Percentiles rank a stretch among this genome's conserved stretches.
Evolutionary conservation across 1,139 yeast species (phyloP).

Genomic region (Spencermartinsiella ligniputridi): DNA sequence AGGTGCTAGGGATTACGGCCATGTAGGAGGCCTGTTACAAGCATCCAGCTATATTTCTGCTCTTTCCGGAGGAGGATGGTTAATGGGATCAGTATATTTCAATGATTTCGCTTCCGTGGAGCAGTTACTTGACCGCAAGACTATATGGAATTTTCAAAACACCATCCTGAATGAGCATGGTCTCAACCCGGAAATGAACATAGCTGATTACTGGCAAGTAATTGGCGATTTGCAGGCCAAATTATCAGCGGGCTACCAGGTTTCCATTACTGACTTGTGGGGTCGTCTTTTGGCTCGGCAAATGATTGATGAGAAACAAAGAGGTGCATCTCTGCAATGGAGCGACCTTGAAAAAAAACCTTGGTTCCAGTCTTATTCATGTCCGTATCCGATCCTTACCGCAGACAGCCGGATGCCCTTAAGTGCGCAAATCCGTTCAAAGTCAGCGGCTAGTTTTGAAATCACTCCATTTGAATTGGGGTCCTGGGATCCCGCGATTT

Average conservation of each 20-base stretch:
- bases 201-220: conserved; percentile 45
- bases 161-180: conserved; percentile 6
- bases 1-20: conserved; percentile 52
- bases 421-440: conserved; percentile 42
- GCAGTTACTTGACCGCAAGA: conserved; percentile 43
- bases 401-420: conserved; percentile 73
- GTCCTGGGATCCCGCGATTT: conserved; percentile 77
- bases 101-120: conserved; percentile 78
- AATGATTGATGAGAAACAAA: conserved; percentile 49
- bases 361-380: conserved; percentile 49
- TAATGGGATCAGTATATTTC: conserved; percentile 71
- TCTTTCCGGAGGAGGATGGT: conserved; percentile 82
- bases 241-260: conserved; percentile 60
- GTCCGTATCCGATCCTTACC: conserved; percentile 82
- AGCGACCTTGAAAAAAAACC: conserved; percentile 51
- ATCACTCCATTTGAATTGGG: conserved; percentile 80
- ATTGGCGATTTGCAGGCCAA: conserved; percentile 49
- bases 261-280: conserved; percentile 77
- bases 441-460: conserved; percentile 72
- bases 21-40: conserved; percentile 71
- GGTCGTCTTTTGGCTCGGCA: conserved; percentile 74
- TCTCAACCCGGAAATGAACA: conserved; percentile 12
- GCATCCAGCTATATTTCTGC: conserved; percentile 72
- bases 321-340: conserved; percentile 63
- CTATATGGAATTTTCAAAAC: conserved; percentile 63